phyloP scores from a whole-genome alignment of 129 eudicot species.

The Centella asiatica region DNA sequence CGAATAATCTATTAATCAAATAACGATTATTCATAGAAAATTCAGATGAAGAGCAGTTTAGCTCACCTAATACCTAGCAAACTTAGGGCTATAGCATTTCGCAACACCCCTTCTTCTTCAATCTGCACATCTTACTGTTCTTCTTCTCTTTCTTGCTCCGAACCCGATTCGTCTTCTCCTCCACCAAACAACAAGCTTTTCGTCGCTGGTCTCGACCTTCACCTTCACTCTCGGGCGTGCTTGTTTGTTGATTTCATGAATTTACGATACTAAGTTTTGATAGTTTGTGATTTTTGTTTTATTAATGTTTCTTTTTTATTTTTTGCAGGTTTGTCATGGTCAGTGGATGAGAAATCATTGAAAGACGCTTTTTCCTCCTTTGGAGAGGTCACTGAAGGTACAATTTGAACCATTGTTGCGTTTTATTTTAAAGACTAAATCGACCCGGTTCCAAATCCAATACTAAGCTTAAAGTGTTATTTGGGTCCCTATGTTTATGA shows the following conservation, averaged over 20 bases:
- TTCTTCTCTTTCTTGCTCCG: constrained; percentile 12
- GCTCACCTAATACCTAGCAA: constrained; percentile 19
- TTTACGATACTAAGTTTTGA: background rate
- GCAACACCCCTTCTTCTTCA: constrained; percentile 17
- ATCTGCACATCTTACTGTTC: constrained; percentile 11
- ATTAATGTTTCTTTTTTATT: background rate
- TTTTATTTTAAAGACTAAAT: too few species aligned
- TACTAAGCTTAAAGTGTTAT: too few species aligned
- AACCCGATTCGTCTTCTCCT: background rate
- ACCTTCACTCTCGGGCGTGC: too few species aligned
- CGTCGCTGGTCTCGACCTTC: constrained; percentile 34
- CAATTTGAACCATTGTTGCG: too few species aligned
- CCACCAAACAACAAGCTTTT: constrained; percentile 45
- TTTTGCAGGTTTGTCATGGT: constrained; percentile 63
- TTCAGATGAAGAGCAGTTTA: constrained; percentile 22
- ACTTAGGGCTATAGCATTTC: constrained; percentile 4
- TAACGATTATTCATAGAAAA: background rate
- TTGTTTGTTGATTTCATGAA: background rate
- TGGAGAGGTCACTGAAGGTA: constrained; percentile 72
- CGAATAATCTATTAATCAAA: background rate
- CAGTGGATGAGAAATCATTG: constrained; percentile 65
- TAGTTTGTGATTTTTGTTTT: background rate
- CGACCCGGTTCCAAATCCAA: too few species aligned
- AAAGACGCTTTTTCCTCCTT: constrained; percentile 58
- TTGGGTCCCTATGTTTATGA: constrained; percentile 31